These are phyloP conservation scores for Podochytrium sp. DNA, from an alignment of 192 early-diverging fungal genomes.

Conservation along the genomic window DNA sequence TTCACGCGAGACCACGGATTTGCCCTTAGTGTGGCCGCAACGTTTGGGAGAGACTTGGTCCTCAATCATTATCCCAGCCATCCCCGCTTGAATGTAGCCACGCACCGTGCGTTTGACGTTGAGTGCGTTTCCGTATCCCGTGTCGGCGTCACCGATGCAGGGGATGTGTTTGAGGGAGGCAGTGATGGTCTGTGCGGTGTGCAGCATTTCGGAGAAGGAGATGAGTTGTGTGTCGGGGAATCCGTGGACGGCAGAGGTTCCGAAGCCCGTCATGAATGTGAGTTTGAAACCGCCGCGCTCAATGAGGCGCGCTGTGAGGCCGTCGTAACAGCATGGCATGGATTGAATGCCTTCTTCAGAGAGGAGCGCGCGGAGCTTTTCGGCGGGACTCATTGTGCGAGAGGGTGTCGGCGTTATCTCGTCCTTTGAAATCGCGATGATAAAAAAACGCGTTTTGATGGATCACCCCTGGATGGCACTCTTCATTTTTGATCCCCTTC, in stretches of 20 bases:
- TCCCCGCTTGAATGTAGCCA: slow-evolving; percentile 24
- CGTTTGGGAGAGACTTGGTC: slow-evolving; percentile 33
- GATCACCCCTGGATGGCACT: no score
- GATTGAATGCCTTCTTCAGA: neutral
- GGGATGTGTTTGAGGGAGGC: neutral
- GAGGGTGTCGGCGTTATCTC: no score
- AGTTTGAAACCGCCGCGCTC: slow-evolving; percentile 12
- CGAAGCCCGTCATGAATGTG: slow-evolving; percentile 23
- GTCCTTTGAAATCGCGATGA: no score
- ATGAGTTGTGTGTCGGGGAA: slow-evolving; percentile 26
- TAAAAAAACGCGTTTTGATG: no score
- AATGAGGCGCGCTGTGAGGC: slow-evolving; percentile 10
- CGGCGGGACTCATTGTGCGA: neutral
- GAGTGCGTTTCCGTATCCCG: slow-evolving; percentile 22
- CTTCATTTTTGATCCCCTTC: no score
- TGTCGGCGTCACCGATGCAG: slow-evolving; percentile 18
- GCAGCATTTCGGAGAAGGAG: slow-evolving; percentile 12
- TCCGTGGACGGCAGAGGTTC: slow-evolving; percentile 2
- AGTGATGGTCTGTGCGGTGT: neutral
- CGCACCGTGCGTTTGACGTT: slow-evolving; percentile 28
- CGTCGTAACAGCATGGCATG: slow-evolving; percentile 22
- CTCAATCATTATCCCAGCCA: slow-evolving; percentile 27
- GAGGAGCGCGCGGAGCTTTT: neutral
- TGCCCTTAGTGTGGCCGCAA: slow-evolving; percentile 26
- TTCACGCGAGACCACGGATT: slow-evolving; percentile 14